Evolutionary conservation across 176 grass and related monocot genomes (phyloP).

Genomic region (Cocos nucifera): DNA sequence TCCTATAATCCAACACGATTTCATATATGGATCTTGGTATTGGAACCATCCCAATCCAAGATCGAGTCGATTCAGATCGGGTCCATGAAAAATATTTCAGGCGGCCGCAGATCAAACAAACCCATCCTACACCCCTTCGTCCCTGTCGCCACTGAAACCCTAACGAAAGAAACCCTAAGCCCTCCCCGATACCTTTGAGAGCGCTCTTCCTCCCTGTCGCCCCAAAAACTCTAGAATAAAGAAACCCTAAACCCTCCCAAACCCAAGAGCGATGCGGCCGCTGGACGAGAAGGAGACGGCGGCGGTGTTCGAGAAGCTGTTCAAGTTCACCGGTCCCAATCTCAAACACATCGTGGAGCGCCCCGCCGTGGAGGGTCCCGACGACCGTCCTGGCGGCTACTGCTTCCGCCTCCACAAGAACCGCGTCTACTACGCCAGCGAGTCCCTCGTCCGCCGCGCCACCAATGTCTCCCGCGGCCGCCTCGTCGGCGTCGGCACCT

Average conservation of each 20-base stretch:
- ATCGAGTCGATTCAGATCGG: no score
- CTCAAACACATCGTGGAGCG: slow-evolving; percentile 75
- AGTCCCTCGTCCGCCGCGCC: slow-evolving; percentile 65
- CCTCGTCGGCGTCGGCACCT: slow-evolving; percentile 56
- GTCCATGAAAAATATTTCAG: no score
- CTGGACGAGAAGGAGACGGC: slow-evolving; percentile 92
- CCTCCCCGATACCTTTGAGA: no score
- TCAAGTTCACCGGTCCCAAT: slow-evolving; percentile 77
- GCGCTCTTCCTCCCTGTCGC: no score
- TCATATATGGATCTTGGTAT: no score
- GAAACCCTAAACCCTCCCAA: background rate
- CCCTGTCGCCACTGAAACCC: no score
- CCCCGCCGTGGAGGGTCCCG: slow-evolving; percentile 53
- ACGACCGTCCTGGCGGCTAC: slow-evolving; percentile 44
- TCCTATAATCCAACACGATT: no score
- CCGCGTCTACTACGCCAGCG: slow-evolving; percentile 72
- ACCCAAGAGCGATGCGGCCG: slow-evolving; percentile 31
- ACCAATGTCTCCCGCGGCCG: slow-evolving; percentile 44
- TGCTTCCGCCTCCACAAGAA: slow-evolving; percentile 88
- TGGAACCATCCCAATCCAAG: no score
- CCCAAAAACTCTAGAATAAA: no score
- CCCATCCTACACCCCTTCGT: no score
- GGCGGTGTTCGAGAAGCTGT: slow-evolving; percentile 72
- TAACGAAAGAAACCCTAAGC: no score
- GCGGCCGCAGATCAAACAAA: no score